Percentiles rank a stretch among this genome's conserved stretches.
Conservation (phyloP, 352 stramenopile species). For the Vaucheria bursata region DNA sequence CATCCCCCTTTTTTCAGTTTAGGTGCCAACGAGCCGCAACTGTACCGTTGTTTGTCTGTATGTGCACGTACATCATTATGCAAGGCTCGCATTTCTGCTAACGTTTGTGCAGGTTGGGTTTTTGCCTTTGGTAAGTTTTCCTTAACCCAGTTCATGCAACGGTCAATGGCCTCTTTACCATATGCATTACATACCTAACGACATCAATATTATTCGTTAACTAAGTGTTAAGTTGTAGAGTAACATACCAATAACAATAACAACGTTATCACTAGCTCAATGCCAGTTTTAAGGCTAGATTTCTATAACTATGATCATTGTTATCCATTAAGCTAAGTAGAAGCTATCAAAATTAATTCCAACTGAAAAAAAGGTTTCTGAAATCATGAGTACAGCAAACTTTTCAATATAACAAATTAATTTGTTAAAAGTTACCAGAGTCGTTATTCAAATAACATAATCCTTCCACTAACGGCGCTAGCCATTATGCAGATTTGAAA, state of each 20-base stretch:
- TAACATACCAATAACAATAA: not conserved
- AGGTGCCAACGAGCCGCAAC: slow-evolving; percentile 83
- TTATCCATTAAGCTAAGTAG: not conserved
- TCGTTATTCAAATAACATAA: too few relatives aligned
- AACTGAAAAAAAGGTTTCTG: not conserved
- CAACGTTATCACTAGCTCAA: not conserved
- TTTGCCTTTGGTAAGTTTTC: slow-evolving; percentile 72
- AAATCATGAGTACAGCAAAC: not conserved
- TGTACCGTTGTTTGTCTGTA: slow-evolving; percentile 82
- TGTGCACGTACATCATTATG: slow-evolving; percentile 80
- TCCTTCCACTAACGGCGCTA: too few relatives aligned
- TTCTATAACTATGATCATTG: not conserved
- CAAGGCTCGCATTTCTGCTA: slow-evolving; percentile 78
- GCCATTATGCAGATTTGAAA: too few relatives aligned
- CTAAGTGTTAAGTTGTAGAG: not conserved
- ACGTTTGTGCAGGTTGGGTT: slow-evolving; percentile 76
- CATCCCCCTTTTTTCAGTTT: slow-evolving; percentile 78
- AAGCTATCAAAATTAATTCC: not conserved
- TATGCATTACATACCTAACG: slow-evolving; percentile 68
- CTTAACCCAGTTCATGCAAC: slow-evolving; percentile 58
- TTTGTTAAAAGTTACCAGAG: too few relatives aligned
- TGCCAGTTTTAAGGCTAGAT: not conserved
- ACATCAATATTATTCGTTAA: slow-evolving; percentile 55
- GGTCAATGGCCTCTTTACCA: slow-evolving; percentile 59
- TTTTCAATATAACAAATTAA: too few relatives aligned